These are phyloP conservation scores for Francoa sonchifolia DNA, from an alignment of 441 rosid genomes.

Conservation along the genomic window DNA sequence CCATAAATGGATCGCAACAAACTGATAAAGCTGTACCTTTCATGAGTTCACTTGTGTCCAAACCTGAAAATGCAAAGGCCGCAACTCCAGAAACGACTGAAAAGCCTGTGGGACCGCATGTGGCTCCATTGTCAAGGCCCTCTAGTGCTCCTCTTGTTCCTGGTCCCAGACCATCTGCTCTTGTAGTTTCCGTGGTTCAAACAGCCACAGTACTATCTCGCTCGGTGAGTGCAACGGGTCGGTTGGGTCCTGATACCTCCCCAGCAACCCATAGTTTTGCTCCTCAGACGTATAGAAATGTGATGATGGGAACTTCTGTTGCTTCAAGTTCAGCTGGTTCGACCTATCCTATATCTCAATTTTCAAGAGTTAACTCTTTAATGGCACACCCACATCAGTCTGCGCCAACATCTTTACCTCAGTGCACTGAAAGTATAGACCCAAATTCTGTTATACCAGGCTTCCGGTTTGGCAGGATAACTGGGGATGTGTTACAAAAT, in stretches of 20 bases:
- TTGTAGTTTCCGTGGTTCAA: constrained; percentile 48
- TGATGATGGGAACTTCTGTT: constrained; percentile 58
- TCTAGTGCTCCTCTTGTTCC: constrained; percentile 80
- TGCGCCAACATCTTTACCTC: constrained; percentile 32
- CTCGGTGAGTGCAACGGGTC: constrained; percentile 77
- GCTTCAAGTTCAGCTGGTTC: constrained; percentile 45
- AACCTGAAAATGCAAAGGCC: constrained; percentile 37
- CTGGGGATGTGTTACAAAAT: constrained; percentile 32
- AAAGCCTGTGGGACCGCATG: constrained; percentile 25
- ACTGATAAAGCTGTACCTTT: constrained; percentile 29
- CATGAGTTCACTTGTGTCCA: constrained; percentile 18
- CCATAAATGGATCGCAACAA: constrained; percentile 27
- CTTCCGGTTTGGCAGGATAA: constrained; percentile 36
- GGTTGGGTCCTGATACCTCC: constrained; percentile 55
- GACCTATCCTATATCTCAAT: constrained; percentile 32
- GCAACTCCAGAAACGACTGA: constrained; percentile 32
- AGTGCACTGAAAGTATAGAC: constrained; percentile 33
- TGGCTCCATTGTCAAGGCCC: constrained; percentile 62
- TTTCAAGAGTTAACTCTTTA: constrained; percentile 32
- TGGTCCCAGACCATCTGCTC: constrained; percentile 36
- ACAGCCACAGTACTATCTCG: constrained; percentile 55
- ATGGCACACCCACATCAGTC: constrained; percentile 35
- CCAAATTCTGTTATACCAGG: constrained; percentile 33
- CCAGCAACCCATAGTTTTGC: constrained; percentile 35
- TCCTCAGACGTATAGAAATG: constrained; percentile 73